Evolutionary conservation across 768 basidiomycete genomes (phyloP), one percentile per base, ranked within the genome.

Genomic region (Leccinum variicolor): DNA sequence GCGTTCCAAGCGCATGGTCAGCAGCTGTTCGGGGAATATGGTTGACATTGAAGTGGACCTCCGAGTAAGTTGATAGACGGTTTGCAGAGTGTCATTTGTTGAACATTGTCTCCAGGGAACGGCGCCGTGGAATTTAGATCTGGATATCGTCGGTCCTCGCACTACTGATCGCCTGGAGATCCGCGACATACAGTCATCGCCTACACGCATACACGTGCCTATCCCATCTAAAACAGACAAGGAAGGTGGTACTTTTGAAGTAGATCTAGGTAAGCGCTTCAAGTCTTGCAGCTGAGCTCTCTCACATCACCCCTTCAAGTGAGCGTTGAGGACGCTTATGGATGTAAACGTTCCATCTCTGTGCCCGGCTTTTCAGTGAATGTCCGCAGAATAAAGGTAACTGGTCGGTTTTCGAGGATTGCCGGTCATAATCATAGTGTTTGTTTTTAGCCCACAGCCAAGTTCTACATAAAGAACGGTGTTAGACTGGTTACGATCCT

Each of bases 101-200:
- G 59, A 29, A 60, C 2, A 58, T 45, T 14, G 11, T 51, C 55
- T 10, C 14, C 52, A 94, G 89, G 97, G 97, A 50, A 90, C 86
- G 4, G 84, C 90, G 4, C 96, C 97, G 2, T 96, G 95, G 90
- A 90, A 84, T 64, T 68, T 98, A 28, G 89, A 90, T 49, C 75
- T 95, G 23, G 89, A 93, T 64, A 76, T 93, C 13, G 87, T 91
- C 39, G 89, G 90, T 6, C 85, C 89, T 4, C 82, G 81, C 53
- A 81, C 78, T 34, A 82, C 88, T 1, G 85, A 90, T 59, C 79
- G 76, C 11, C 59, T 90, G 17, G 73, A 74, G 17, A 75, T 90
- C 59, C 66, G 75, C 28, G 81, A 79, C 21, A 85, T 94, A 50
- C 76, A 81, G 46, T 76, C 77, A 0, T 67, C 82, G 4, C 78